Percentiles rank a stretch among this genome's conserved stretches.
These are phyloP conservation scores for Jacaranda mimosifolia DNA, from an alignment of 257 asterid species.

Conservation along the genomic window DNA sequence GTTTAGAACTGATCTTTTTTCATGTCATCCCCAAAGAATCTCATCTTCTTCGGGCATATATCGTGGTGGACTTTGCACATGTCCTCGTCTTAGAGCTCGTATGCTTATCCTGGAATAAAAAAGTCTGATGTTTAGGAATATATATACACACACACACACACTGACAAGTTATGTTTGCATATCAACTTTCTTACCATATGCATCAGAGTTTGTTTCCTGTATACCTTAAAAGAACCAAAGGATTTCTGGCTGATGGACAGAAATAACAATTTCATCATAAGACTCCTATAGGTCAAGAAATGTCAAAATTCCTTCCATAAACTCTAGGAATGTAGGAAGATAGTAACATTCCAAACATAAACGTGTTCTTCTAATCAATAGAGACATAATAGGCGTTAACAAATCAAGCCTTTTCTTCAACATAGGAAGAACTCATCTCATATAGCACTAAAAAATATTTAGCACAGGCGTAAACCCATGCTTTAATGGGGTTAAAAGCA, in stretches of 20 bases:
- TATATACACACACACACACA: too few species aligned
- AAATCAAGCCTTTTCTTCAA: neutral
- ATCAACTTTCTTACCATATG: conserved; percentile 1
- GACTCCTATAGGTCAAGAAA: too few species aligned
- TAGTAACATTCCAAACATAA: neutral
- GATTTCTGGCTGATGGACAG: too few species aligned
- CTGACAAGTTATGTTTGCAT: neutral
- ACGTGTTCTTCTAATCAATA: neutral
- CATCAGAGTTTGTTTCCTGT: neutral
- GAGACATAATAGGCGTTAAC: neutral
- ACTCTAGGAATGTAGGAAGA: too few species aligned
- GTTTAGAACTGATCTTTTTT: neutral
- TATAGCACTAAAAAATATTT: too few species aligned
- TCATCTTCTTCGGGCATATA: neutral
- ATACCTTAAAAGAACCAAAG: too few species aligned
- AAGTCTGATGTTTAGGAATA: conserved; percentile 7
- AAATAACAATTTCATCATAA: too few species aligned
- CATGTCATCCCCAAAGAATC: neutral
- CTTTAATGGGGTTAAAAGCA: neutral
- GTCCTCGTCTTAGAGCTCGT: neutral
- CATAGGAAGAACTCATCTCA: neutral
- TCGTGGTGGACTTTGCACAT: neutral
- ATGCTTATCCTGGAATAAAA: conserved; percentile 34
- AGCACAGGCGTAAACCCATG: neutral
- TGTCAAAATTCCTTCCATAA: too few species aligned